Percentiles rank a stretch among this genome's conserved stretches.
These are phyloP conservation scores for Xanthoceras sorbifolium DNA, from an alignment of 345 rosid genomes.

Conservation along the genomic window DNA sequence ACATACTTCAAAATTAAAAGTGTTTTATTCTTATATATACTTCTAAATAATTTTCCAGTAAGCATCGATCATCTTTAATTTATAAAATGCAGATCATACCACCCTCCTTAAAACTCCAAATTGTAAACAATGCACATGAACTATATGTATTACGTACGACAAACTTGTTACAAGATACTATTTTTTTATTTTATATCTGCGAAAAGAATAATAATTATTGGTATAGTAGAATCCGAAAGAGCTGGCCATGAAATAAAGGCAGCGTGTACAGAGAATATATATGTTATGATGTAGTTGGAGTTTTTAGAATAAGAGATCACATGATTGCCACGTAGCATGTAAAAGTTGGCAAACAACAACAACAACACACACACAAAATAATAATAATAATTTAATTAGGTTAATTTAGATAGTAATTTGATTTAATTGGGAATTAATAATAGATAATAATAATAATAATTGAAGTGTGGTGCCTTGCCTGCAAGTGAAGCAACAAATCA, in stretches of 20 bases:
- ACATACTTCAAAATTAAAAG: too few relatives aligned
- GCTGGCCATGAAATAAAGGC: neutral
- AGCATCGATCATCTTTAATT: too few relatives aligned
- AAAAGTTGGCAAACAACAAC: neutral
- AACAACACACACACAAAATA: neutral
- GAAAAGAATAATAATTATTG: too few relatives aligned
- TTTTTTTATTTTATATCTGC: too few relatives aligned
- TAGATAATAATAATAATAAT: neutral
- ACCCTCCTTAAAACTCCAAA: too few relatives aligned
- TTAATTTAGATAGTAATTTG: neutral
- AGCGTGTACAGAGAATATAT: slow-evolving; percentile 14
- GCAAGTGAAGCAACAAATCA: slow-evolving; percentile 35
- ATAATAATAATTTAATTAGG: neutral
- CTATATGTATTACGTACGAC: too few relatives aligned
- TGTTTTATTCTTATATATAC: too few relatives aligned
- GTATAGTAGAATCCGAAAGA: neutral
- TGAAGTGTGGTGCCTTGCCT: slow-evolving; percentile 17
- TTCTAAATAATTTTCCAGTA: too few relatives aligned
- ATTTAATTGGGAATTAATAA: too few relatives aligned
- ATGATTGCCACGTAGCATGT: slow-evolving; percentile 26
- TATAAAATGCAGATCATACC: too few relatives aligned
- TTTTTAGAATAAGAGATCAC: slow-evolving; percentile 15
- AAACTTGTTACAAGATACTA: too few relatives aligned
- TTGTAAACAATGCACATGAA: too few relatives aligned
- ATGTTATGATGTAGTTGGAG: slow-evolving; percentile 1